phyloP scores from a whole-genome alignment of 2,329 filamentous ascomycete genomes.

The Ilyonectria robusta region DNA sequence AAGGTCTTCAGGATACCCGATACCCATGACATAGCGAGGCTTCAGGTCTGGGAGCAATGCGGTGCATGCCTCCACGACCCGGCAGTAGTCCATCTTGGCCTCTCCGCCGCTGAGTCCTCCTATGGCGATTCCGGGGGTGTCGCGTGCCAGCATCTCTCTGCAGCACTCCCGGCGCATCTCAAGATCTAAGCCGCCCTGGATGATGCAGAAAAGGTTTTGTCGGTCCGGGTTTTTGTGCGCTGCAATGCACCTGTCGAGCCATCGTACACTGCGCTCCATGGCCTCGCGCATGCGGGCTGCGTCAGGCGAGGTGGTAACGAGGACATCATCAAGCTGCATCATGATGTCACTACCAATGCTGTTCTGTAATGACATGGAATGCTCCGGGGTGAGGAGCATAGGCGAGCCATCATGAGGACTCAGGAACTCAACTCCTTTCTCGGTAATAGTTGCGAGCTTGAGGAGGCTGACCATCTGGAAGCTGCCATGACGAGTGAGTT shows the following conservation, averaged over 20 bases:
- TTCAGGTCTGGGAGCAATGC: conserved; percentile 88
- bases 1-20: conserved; percentile 96
- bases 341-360: conserved; percentile 98
- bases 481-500: conserved; percentile 61
- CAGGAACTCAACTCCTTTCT: conserved; percentile 96
- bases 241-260: conserved; percentile 94
- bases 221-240: conserved; percentile 86
- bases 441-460: conserved; percentile 92
- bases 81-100: conserved; percentile 92
- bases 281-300: conserved; percentile 89
- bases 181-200: conserved; percentile 93
- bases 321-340: conserved; percentile 99
- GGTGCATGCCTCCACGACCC: conserved; percentile 90
- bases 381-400: conserved; percentile 97
- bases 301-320: conserved; percentile 96
- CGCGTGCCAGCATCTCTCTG: conserved; percentile 85
- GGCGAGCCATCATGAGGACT: conserved; percentile 95
- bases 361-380: conserved; percentile 96
- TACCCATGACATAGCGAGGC: conserved; percentile 99
- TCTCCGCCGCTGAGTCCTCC: conserved; percentile 95
- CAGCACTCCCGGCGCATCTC: conserved; percentile 89
- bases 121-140: conserved; percentile 97
- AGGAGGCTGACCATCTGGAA: conserved; percentile 99
- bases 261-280: conserved; percentile 93
- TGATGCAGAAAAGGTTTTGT: conserved; percentile 98